Evolutionary conservation across 2,329 filamentous ascomycete genomes (phyloP).

Genomic region (Endocalyx cinctus): DNA sequence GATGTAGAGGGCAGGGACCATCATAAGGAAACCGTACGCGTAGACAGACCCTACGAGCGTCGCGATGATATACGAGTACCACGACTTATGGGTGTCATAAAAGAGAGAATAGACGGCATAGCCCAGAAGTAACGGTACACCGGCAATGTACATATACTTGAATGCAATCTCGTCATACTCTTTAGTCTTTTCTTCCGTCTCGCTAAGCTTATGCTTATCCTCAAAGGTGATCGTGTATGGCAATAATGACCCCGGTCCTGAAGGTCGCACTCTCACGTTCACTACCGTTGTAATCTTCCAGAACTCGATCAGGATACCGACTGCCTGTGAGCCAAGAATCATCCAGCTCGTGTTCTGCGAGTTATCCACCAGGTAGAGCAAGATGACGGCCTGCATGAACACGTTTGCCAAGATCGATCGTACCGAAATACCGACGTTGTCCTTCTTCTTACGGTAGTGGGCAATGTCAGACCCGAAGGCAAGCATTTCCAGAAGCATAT

Average conservation of each 20-base stretch:
- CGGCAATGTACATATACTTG: slow-evolving; percentile 90
- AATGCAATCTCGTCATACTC: slow-evolving; percentile 98
- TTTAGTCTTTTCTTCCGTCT: slow-evolving; percentile 96
- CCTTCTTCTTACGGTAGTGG: slow-evolving; percentile 99
- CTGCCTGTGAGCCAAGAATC: slow-evolving; percentile 89
- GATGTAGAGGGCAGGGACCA: slow-evolving; percentile 96
- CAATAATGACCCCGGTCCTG: slow-evolving; percentile 62
- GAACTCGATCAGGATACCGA: slow-evolving; percentile 64
- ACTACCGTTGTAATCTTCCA: slow-evolving; percentile 98
- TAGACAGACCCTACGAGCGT: slow-evolving; percentile 95
- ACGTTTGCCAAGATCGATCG: slow-evolving; percentile 95
- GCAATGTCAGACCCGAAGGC: slow-evolving; percentile 97
- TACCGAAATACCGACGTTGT: slow-evolving; percentile 93
- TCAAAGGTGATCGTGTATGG: slow-evolving; percentile 83
- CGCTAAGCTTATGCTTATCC: slow-evolving; percentile 92
- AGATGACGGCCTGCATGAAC: slow-evolving; percentile 94
- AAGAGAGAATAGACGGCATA: slow-evolving; percentile 89
- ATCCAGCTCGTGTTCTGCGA: slow-evolving; percentile 98
- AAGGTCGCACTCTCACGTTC: slow-evolving; percentile 73
- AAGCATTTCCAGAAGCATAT: slow-evolving; percentile 92
- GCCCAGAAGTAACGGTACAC: slow-evolving; percentile 80
- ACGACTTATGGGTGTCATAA: slow-evolving; percentile 94
- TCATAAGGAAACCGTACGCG: slow-evolving; percentile 98
- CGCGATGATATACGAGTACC: slow-evolving; percentile 94
- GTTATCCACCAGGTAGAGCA: slow-evolving; percentile 95